phyloP scores from a whole-genome alignment of 2,329 filamentous ascomycete species.

The Fonsecaea erecta region DNA sequence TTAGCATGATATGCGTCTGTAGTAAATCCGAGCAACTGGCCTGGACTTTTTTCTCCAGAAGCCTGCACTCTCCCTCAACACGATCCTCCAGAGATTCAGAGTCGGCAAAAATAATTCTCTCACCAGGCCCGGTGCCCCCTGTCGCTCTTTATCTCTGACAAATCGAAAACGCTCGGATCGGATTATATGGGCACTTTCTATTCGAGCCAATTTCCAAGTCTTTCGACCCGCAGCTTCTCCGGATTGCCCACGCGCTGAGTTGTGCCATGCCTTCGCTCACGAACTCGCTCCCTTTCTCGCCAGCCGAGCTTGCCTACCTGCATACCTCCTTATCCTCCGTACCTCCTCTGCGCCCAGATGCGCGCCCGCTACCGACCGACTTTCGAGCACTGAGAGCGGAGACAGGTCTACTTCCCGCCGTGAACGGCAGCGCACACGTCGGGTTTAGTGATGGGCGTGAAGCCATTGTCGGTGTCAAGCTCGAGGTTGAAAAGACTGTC shows the following conservation, averaged over 20 bases:
- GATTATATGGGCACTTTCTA: neutral
- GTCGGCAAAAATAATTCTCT: neutral
- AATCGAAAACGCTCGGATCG: neutral
- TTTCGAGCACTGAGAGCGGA: slow-evolving; percentile 92
- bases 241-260: neutral
- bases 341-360: slow-evolving; percentile 88
- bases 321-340: slow-evolving; percentile 80
- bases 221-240: neutral
- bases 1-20: neutral
- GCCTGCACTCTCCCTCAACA: neutral
- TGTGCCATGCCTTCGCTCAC: slow-evolving; percentile 28
- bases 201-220: neutral
- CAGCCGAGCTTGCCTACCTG: slow-evolving; percentile 94
- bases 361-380: slow-evolving; percentile 72
- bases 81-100: neutral
- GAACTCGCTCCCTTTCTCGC: slow-evolving; percentile 70
- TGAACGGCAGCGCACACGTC: slow-evolving; percentile 90
- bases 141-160: slow-evolving; percentile 6
- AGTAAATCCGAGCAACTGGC: neutral
- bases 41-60: neutral
- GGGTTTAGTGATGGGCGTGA: slow-evolving; percentile 96
- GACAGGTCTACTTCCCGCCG: slow-evolving; percentile 82
- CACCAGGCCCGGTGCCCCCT: slow-evolving; percentile 10
- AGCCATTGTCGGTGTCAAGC: slow-evolving; percentile 93
- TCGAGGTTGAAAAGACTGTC: slow-evolving; percentile 80